Conservation (phyloP, 164 flowering plant species). For the Chimonanthus salicifolius region DNA sequence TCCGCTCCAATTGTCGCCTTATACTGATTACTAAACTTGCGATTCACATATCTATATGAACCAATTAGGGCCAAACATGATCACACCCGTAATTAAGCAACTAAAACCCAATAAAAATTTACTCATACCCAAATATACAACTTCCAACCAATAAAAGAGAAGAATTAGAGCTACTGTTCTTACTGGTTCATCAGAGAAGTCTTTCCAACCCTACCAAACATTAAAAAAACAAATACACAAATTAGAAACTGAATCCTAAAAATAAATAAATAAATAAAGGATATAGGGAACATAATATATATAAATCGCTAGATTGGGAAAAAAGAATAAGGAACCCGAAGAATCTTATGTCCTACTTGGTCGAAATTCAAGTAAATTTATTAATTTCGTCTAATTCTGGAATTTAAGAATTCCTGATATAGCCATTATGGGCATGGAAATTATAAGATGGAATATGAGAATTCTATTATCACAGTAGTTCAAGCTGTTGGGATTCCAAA, state of each 20-base stretch:
- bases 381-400: too few relatives aligned
- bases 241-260: background rate
- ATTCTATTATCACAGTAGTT: too few relatives aligned
- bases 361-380: too few relatives aligned
- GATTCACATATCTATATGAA: conserved; percentile 60
- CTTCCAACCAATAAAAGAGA: background rate
- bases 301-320: background rate
- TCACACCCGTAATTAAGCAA: background rate
- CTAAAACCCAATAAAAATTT: background rate
- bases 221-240: background rate
- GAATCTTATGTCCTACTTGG: too few relatives aligned
- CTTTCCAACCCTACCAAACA: conserved; percentile 64
- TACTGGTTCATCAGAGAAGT: conserved; percentile 92
- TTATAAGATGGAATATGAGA: too few relatives aligned
- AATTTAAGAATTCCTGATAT: too few relatives aligned
- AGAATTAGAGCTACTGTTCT: conserved; percentile 6
- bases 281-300: background rate
- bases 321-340: background rate
- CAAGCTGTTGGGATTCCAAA: too few relatives aligned
- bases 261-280: background rate
- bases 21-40: conserved; percentile 85
- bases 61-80: background rate
- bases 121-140: background rate
- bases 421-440: too few relatives aligned
- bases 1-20: conserved; percentile 90